Evolutionary conservation across 2,329 filamentous ascomycete species (phyloP), one percentile per base, ranked within the genome.

Genomic region (Colletotrichum salicis): DNA sequence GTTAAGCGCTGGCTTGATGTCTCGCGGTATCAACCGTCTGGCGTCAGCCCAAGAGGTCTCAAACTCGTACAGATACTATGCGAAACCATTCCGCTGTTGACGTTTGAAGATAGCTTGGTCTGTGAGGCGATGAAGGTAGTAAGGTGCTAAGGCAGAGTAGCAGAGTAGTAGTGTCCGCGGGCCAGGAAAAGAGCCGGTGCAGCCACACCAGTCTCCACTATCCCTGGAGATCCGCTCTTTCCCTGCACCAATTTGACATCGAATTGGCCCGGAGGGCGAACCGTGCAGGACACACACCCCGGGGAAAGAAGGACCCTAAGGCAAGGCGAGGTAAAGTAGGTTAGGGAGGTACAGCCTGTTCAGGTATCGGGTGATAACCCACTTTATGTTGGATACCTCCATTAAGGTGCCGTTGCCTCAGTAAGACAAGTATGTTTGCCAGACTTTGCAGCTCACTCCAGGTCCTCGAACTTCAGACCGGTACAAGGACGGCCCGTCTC

Each of bases 201-300:
- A 22, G 37, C 22, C 48, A 33, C 35, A 35, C 24, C 31, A 27
- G 48, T 13, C 12, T 13, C 35, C 65, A 64, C 59, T 37, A 56
- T 56, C 51, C 51, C 37, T 51, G n/a, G 33, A 51, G 65, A 48
- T 64, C 65, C 61, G 13, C 48, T 54, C 48, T 4, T 31, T 24
- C 63, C 37, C 27, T 41, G 62, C 35, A 41, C 13, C 58, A 29
- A 51, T 35, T 48, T 13, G 24, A 22, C 19, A 58, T 35, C 15
- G n/a, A 54, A 63, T 41, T 55, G 64, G 65, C 58, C 52, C 27
- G 51, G 29, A 29, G 29, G 60, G 52, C 37, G 52, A 68, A 52
- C 65, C 54, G 57, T 35, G 52, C 27, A 37, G 27, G 65, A 24
- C 33, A 35, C 41, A 13, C 13, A 19, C 31, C 5, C 37, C 33